A percentile compares a stretch with the other conserved stretches of the same genome.
Conservation (phyloP, 768 basidiomycete species). For the Tricholomella constricta region DNA sequence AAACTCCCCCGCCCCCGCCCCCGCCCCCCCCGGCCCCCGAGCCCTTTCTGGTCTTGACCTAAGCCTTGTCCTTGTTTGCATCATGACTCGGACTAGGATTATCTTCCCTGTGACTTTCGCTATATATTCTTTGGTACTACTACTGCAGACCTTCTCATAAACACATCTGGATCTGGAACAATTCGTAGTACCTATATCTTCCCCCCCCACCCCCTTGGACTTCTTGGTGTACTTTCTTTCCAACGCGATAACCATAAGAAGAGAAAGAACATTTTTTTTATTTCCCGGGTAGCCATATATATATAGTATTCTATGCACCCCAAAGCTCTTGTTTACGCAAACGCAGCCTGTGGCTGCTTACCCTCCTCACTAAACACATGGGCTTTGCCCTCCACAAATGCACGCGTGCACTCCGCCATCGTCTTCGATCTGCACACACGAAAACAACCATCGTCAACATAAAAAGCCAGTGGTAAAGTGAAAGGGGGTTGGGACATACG, state of each 20-base stretch:
- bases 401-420: conserved; percentile 91
- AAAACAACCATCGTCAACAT: not conserved
- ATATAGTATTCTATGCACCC: not conserved
- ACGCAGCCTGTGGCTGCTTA: conserved; percentile 47
- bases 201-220: too few species aligned
- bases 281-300: too few species aligned
- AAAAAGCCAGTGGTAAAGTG: not conserved
- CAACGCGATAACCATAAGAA: too few species aligned
- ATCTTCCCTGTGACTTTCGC: too few species aligned
- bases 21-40: too few species aligned
- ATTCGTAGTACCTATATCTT: too few species aligned
- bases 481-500: conserved; percentile 52
- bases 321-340: conserved; percentile 25
- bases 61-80: not conserved
- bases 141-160: too few species aligned
- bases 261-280: not conserved
- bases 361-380: conserved; percentile 54
- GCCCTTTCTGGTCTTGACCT: not conserved
- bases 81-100: too few species aligned
- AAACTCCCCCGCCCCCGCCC: not conserved
- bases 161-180: too few species aligned
- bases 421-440: conserved; percentile 70
- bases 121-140: too few species aligned
- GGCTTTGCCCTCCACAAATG: conserved; percentile 79
- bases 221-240: too few species aligned